Evolutionary conservation across 306 rosid genomes (phyloP).

Genomic region (Prunus kanzakura): DNA sequence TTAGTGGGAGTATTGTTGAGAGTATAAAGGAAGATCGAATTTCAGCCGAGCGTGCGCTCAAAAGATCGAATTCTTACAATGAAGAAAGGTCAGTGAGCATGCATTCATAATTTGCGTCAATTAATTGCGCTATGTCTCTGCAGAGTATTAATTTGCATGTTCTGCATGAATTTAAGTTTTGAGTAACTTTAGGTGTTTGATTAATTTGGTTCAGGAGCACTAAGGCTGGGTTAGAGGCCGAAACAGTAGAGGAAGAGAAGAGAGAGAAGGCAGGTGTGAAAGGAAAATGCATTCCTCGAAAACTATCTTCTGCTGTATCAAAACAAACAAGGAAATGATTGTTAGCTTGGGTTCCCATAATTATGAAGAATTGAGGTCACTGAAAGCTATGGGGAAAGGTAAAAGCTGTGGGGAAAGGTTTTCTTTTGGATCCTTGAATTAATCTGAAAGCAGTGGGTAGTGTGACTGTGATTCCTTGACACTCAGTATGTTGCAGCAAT

Average conservation of each 20-base stretch:
- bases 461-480: background rate
- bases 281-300: conserved; percentile 62
- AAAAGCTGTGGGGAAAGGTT: background rate
- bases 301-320: conserved; percentile 35
- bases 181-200: background rate
- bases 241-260: conserved; percentile 23
- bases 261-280: conserved; percentile 14
- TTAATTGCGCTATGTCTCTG: too few relatives aligned
- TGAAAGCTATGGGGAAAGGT: background rate
- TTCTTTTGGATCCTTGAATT: background rate
- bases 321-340: conserved; percentile 46
- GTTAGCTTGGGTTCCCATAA: background rate
- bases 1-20: conserved; percentile 81
- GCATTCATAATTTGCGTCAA: background rate
- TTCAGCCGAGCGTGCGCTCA: conserved; percentile 31
- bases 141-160: background rate
- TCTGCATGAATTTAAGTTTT: background rate
- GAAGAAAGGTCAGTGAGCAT: conserved; percentile 53
- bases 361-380: background rate
- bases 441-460: background rate
- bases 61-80: conserved; percentile 69
- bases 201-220: conserved; percentile 38
- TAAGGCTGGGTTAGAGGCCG: conserved; percentile 43
- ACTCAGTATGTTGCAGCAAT: background rate
- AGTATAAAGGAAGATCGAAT: conserved; percentile 43